phyloP scores from a whole-genome alignment of 2,329 filamentous ascomycete genomes.

The Trichoderma cornu-damae region DNA sequence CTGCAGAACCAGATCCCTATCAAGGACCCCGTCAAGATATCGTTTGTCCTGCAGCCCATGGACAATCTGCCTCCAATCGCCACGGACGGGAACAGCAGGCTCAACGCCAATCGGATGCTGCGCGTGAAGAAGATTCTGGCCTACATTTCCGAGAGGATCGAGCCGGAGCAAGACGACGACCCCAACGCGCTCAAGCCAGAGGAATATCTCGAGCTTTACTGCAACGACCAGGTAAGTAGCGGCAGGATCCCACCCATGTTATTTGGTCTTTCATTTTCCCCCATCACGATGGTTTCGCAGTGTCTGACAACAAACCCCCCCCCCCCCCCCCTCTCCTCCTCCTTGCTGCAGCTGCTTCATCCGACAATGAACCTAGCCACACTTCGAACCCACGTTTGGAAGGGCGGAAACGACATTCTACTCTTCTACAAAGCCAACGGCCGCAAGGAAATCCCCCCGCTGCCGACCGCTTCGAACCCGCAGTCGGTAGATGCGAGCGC shows the following conservation, averaged over 20 bases:
- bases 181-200: constrained; percentile 67
- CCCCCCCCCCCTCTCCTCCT: too few species aligned
- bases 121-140: constrained; percentile 89
- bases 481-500: neutral
- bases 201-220: constrained; percentile 92
- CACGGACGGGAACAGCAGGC: constrained; percentile 75
- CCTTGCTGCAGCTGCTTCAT: constrained; percentile 53
- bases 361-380: constrained; percentile 91
- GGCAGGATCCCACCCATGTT: too few species aligned
- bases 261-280: neutral
- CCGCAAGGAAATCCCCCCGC: constrained; percentile 53
- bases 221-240: constrained; percentile 74
- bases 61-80: constrained; percentile 70
- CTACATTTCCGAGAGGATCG: constrained; percentile 89
- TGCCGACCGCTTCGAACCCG: neutral
- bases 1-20: constrained; percentile 73
- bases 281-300: neutral
- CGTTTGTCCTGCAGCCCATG: constrained; percentile 80
- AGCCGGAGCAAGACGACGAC: constrained; percentile 59
- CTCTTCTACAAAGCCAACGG: constrained; percentile 90
- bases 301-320: constrained; percentile 19
- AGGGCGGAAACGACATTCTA: constrained; percentile 86
- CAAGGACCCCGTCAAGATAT: constrained; percentile 96
- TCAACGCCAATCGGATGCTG: constrained; percentile 96
- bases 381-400: constrained; percentile 87